Evolutionary conservation across 805 yeast species (phyloP).

Genomic region (Metahyphopichia silvanorum): DNA sequence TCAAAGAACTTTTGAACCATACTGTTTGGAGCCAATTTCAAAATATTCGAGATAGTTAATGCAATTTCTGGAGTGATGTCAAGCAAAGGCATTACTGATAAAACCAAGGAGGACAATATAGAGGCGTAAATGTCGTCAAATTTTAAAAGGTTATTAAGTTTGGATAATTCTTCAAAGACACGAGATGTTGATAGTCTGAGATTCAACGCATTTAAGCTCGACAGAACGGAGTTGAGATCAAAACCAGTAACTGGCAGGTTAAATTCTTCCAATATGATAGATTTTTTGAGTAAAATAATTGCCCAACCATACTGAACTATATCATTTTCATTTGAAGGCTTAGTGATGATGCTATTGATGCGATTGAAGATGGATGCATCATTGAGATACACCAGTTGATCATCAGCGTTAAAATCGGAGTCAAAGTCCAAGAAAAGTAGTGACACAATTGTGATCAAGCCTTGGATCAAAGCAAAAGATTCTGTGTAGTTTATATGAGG

Average conservation of each 20-base stretch:
- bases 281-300: constrained; percentile 52
- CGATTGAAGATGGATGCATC: constrained; percentile 30
- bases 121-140: constrained; percentile 53
- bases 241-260: constrained; percentile 11
- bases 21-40: constrained; percentile 43
- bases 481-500: constrained; percentile 23
- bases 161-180: constrained; percentile 45
- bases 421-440: constrained; percentile 57
- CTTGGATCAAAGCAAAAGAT: constrained; percentile 34
- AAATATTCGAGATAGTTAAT: constrained; percentile 37
- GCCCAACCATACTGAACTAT: constrained; percentile 67
- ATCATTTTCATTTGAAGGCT: constrained; percentile 38
- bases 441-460: constrained; percentile 47
- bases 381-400: constrained; percentile 35
- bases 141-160: constrained; percentile 39
- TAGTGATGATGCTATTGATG: constrained; percentile 37
- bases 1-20: constrained; percentile 44
- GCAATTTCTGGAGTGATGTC: constrained; percentile 45
- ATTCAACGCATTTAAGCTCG: constrained; percentile 32
- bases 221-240: constrained; percentile 12
- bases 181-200: constrained; percentile 34
- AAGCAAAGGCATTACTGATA: constrained; percentile 48
- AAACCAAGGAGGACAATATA: constrained; percentile 42
- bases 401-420: constrained; percentile 40
- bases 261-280: constrained; percentile 39